Base-by-base conservation (phyloP, 495 filamentous ascomycete genomes). In the Platismatia glauca region DNA sequence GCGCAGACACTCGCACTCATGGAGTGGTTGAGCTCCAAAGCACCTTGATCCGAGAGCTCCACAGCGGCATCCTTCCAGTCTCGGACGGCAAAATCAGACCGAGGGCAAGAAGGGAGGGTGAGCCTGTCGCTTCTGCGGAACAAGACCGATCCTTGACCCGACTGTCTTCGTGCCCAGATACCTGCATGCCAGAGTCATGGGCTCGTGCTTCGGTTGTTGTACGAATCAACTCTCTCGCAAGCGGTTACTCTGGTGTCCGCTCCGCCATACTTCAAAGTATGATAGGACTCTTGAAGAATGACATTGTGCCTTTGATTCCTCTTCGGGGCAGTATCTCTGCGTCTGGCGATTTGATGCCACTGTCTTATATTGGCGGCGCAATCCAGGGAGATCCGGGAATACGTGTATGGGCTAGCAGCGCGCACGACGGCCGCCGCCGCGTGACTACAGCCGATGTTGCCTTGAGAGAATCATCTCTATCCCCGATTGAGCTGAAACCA, bases 301-400 rank as follows among this genome's bases (percentile, higher is more conserved):
- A 79, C 58, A 72, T 85, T 61, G 77, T 76, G 0, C 86, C 86
- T 0, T 58, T 83, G 0, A 70, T 87, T 0, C 86, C 86, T 0
- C 71, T 88, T 7, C 76, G 84, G 0, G 86, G 87, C 6, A 84
- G 78, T 57, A 84, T 90, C 29, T 89, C 86, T 13, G 85, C 85
- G 3, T 88, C 85, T 0, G 86, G 86, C 0, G 86, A 90, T 67
- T 67, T 90, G 4, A 79, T 73, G 41, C 82, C 86, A 0, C 73
- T 88, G 6, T 81, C 84, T 0, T 87, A 86, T 66, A 74, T 88
- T 33, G 84, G 79, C 20, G 83, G 81, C 9, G 73, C 76, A 2
- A 62, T 88, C 13, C 75, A 84, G 66, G 86, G 85, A 12, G 85
- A 82, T 48, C 79, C 82, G 0, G 70, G 72, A 44, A 68, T 78